Percentiles rank a stretch among this genome's conserved stretches.
Evolutionary conservation across 441 rosid genomes (phyloP).

Genomic region (Erysimum cheiri): DNA sequence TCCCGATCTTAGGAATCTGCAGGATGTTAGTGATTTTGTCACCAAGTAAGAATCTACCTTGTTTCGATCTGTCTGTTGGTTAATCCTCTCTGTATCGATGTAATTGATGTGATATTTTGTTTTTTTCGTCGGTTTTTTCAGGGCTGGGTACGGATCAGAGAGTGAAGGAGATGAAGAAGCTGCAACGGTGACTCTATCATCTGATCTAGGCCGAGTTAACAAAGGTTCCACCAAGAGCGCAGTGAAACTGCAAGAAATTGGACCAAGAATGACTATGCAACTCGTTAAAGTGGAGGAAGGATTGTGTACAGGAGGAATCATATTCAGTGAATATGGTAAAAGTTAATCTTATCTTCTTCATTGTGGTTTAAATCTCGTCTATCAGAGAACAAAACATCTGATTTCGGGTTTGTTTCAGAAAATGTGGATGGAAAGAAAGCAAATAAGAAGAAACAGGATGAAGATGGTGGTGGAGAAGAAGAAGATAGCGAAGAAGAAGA

Average conservation of each 20-base stretch:
- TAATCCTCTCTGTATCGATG: slow-evolving; percentile 14
- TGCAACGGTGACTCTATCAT: slow-evolving; percentile 76
- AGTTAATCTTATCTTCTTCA: background rate
- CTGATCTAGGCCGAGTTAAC: slow-evolving; percentile 77
- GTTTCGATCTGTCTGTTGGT: slow-evolving; percentile 5
- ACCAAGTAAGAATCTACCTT: slow-evolving; percentile 64
- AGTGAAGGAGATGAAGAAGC: slow-evolving; percentile 94
- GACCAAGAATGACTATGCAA: slow-evolving; percentile 92
- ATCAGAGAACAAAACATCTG: background rate
- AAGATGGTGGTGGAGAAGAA: slow-evolving; percentile 14
- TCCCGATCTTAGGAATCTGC: slow-evolving; percentile 91
- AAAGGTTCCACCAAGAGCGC: slow-evolving; percentile 73
- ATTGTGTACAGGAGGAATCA: slow-evolving; percentile 75
- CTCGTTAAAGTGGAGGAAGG: slow-evolving; percentile 88
- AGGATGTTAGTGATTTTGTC: slow-evolving; percentile 88
- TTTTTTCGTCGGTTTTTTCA: slow-evolving; percentile 30
- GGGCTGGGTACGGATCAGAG: slow-evolving; percentile 84
- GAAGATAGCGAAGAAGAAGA: slow-evolving; percentile 8
- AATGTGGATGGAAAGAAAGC: slow-evolving; percentile 40
- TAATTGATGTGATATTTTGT: background rate
- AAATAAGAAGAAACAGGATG: slow-evolving; percentile 30
- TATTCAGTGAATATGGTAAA: slow-evolving; percentile 76
- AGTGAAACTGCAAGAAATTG: slow-evolving; percentile 88
- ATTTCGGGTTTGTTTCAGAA: slow-evolving; percentile 33
- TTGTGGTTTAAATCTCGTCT: slow-evolving; percentile 25